Conservation (phyloP, 2,329 filamentous ascomycete species). For the Parastagonospora avenae region DNA sequence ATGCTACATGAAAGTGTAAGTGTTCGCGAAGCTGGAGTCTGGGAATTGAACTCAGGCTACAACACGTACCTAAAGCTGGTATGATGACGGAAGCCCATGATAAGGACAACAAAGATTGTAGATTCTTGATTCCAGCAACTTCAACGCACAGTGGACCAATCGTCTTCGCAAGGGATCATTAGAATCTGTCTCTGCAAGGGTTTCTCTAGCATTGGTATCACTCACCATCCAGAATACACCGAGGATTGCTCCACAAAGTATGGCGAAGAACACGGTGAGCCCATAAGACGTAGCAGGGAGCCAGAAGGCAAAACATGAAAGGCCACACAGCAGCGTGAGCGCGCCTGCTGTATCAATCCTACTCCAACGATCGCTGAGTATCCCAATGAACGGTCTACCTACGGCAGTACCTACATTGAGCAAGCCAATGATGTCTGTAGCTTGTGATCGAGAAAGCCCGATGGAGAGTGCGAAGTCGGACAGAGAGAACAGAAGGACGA, state of each 20-base stretch:
- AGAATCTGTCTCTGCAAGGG: too few species aligned
- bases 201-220: too few species aligned
- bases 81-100: conserved; percentile 46
- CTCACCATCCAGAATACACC: conserved; percentile 57
- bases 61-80: conserved; percentile 41
- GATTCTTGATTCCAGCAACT: conserved; percentile 48
- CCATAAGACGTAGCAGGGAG: conserved; percentile 51
- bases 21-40: not conserved
- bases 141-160: conserved; percentile 50
- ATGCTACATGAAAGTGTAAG: conserved; percentile 4
- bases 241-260: conserved; percentile 52
- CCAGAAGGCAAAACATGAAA: conserved; percentile 53
- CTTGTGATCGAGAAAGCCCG: conserved; percentile 47
- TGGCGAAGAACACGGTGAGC: conserved; percentile 50
- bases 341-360: conserved; percentile 50
- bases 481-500: conserved; percentile 54
- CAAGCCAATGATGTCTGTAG: conserved; percentile 49
- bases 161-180: conserved; percentile 31
- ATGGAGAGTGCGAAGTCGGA: conserved; percentile 54
- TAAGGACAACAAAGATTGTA: conserved; percentile 49
- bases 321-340: conserved; percentile 48
- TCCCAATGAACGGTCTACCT: conserved; percentile 54
- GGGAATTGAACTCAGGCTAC: not conserved
- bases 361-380: conserved; percentile 53
- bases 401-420: conserved; percentile 56